Evolutionary conservation across 306 rosid species (phyloP), one percentile per base, ranked within the genome.

Genomic region (apple (Malus domestica)): DNA sequence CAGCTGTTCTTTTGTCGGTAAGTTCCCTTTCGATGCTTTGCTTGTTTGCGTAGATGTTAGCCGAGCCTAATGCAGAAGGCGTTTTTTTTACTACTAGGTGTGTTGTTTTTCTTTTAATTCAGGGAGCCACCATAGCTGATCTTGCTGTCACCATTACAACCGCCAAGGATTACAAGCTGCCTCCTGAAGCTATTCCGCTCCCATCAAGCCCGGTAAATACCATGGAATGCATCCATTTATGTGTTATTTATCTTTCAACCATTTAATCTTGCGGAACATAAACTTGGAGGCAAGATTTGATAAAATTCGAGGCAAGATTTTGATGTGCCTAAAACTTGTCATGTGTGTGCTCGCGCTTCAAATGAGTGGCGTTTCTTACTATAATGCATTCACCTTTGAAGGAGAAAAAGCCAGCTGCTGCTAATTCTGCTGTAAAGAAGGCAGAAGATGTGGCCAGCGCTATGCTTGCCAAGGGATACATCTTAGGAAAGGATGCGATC

Each of bases 1-100:
- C 91, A 62, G 98, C 97, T n/a, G 68, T 90, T 66, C 93, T 90
- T 33, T 77, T 94, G 55, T 87, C 96, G 27, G 98, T 94, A 90
- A 75, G 89, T 67, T 74, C 40, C 3, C 29, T 25, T 59, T 35
- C 44, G 14, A 64, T 49, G 20, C 20, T 6, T 49, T 49, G 55
- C 55, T 49, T 49, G 55, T 15, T 49, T 6, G 8, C 20, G 20
- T 15, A 15, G 16, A 4, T 15, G 55, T 49, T 15, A 49, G 20
- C 55, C 20, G 55, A 15, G 55, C 55, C 20, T 49, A 49, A 49
- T 49, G 55, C 55, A 46, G 54, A 46, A 14, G 54, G 54, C 54
- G 6, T 38, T 49, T 49, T 49, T 49, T 49, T 49, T 0, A 49
- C 54, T 49, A 49, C 54, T 4, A 49, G 6, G 54, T 1, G 55